phyloP scores from a whole-genome alignment of 148 eudicot genomes.

The Gaultheria prostrata region DNA sequence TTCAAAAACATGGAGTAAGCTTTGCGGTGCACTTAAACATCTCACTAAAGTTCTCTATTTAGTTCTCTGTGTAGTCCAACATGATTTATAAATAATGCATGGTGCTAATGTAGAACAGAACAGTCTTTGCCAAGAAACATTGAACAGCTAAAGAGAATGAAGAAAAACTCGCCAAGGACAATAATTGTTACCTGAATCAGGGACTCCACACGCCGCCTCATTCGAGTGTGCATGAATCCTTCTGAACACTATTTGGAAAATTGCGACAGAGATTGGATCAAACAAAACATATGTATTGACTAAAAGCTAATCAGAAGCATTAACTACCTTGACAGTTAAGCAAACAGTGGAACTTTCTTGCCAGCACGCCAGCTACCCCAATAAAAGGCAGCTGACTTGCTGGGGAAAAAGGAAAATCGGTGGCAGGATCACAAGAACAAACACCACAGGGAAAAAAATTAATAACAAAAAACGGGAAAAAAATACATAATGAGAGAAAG shows the following conservation, averaged over 20 bases:
- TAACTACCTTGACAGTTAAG: not conserved
- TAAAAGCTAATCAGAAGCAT: not conserved
- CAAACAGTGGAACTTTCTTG: not conserved
- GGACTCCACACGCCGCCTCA: constrained; percentile 98
- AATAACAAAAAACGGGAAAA: not conserved
- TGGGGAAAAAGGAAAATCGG: not conserved
- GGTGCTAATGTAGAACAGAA: not conserved
- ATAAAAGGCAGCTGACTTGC: not conserved
- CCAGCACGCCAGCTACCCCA: constrained; percentile 7
- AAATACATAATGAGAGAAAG: not conserved
- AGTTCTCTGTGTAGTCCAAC: not conserved
- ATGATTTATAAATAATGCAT: not conserved
- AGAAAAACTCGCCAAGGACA: constrained; percentile 3
- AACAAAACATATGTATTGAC: not conserved
- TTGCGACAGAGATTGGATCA: not conserved
- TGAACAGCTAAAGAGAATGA: not conserved
- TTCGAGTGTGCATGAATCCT: constrained; percentile 98
- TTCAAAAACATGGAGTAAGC: not conserved
- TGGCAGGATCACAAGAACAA: not conserved
- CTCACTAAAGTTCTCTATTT: not conserved
- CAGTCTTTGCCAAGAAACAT: not conserved
- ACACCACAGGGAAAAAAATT: not conserved
- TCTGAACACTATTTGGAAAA: constrained; percentile 76
- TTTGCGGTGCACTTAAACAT: not conserved
- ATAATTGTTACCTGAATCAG: constrained; percentile 67